Base-by-base conservation (phyloP, 768 basidiomycete genomes). In the Termitomyces sp. region DNA sequence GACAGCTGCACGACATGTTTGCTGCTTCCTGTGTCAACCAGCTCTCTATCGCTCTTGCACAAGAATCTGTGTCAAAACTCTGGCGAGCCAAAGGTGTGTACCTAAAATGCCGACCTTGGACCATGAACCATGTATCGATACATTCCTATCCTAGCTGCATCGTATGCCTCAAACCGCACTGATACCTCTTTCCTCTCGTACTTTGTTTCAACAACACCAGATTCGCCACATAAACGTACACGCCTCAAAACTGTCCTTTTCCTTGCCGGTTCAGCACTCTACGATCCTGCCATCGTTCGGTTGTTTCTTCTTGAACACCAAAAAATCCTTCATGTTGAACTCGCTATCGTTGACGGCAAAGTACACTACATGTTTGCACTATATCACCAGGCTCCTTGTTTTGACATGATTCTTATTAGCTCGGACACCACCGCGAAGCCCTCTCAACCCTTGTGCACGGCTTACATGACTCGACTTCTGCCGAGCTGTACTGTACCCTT, bases 401-500 rank as follows among this genome's bases (percentile, higher is more conserved):
- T 14, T 58, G 26, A 19, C 14, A 19, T 41, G 26, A 28, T 52
- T 5, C 40, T 28, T 38, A 17, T 14, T n/a, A 57, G 84, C 74
- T 81, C 21, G 78, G 75, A 19, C 73, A 84, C 48, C 86, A 92
- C 62, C 78, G 73, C 11, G 71, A 75, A 19, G 90, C 88, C 0
- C 78, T 98, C 1, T 69, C 79, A 7, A 75, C 80, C 1, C 81
- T 98, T 7, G 87, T 87, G 7, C 77, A 83, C 57, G 79, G 81
- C 38, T 71, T 97, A 10, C 79, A 79, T 50, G 95, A 98, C 66
- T 75, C 81, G 0, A 73, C 80, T 0, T 89, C 91, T 2, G 91
- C 94, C 0, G 92, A 96, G 66, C 80, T 85, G 5, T 97, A 94
- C 69, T 96, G 94, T 64, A 80, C 87, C 1, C 81, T 88, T 33